Base-by-base conservation (phyloP, 345 rosid genomes). In the Eucalyptus curtisii region DNA sequence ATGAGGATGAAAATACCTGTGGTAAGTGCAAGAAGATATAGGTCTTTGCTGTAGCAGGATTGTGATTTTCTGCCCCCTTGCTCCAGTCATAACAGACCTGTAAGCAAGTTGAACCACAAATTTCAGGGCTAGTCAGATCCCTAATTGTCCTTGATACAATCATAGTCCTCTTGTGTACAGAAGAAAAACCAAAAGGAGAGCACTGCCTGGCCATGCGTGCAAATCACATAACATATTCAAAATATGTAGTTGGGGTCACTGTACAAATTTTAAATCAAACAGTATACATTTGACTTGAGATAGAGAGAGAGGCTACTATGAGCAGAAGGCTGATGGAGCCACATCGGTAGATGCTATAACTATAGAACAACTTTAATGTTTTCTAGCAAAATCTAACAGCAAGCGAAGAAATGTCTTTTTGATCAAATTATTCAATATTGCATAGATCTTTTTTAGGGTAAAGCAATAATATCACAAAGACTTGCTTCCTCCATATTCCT, bases 31-130 rank as follows among this genome's bases (percentile, higher is more conserved):
- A 90, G 92, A 91, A 95, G 59, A 95, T 94, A 88, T 90, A 85
- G 50, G 88, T 88, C 91, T 95, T 95, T 42, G 96, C 96, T 1
- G 95, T 93, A 86, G 95, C 91, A 37, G 97, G 97, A 92, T 95
- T 95, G 91, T 95, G 96, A 91, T 95, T 94, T 90, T 94, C 97
- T 27, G 97, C 96, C 87, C 96, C 95, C 88, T 97, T 97, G 86
- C 98, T 93, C 99, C 99, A 96, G 95, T 97, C 99, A 64, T 97
- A 96, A 89, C 99, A 95, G 25, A 94, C 94, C 99, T 97, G 52
- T 11, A 89, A 44, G 86, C 86, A 91, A 86, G 53, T 25, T 85
- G 44, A 76, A 76, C 82, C 47, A 20, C 82, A 76, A 40, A 76
- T 20, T 76, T 76, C 47, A 76, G 47, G 0, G 84, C 84, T 40